These are phyloP conservation scores for Talaromyces borbonicus DNA, from an alignment of 495 filamentous ascomycete species.

Conservation along the genomic window DNA sequence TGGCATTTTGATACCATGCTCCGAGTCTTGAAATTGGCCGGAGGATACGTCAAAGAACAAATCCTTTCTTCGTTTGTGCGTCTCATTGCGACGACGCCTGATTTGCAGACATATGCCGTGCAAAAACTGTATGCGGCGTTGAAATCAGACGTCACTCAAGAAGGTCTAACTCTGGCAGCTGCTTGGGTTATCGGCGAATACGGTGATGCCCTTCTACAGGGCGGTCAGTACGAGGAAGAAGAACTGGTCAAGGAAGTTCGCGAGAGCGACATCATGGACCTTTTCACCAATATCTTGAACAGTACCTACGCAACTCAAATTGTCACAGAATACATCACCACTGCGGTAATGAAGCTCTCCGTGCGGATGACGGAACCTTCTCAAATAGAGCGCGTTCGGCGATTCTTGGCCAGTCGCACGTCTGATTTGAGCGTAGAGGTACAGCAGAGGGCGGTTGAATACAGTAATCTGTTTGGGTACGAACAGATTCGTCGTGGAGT, in stretches of 20 bases:
- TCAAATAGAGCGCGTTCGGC: conserved; percentile 75
- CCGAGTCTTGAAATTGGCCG: conserved; percentile 85
- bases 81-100: conserved; percentile 86
- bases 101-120: conserved; percentile 90
- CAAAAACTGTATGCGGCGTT: conserved; percentile 86
- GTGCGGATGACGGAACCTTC: conserved; percentile 73
- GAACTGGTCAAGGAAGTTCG: conserved; percentile 84
- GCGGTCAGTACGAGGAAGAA: conserved; percentile 91
- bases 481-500: conserved; percentile 85
- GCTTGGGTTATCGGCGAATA: conserved; percentile 99
- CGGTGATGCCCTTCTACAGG: conserved; percentile 75
- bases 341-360: conserved; percentile 89
- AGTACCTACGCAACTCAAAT: conserved; percentile 86
- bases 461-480: conserved; percentile 81
- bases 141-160: conserved; percentile 94
- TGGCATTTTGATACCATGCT: conserved; percentile 99
- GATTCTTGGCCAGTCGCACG: conserved; percentile 63
- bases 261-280: conserved; percentile 81
- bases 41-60: conserved; percentile 95
- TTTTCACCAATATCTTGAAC: conserved; percentile 84
- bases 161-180: conserved; percentile 84
- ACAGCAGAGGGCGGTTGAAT: conserved; percentile 91
- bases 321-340: conserved; percentile 90
- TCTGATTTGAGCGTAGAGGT: conserved; percentile 87
- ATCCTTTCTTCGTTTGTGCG: conserved; percentile 95